Percentiles rank a stretch among this genome's conserved stretches.
Evolutionary conservation across 148 eudicot genomes (phyloP).

Genomic region (Gaultheria prostrata): DNA sequence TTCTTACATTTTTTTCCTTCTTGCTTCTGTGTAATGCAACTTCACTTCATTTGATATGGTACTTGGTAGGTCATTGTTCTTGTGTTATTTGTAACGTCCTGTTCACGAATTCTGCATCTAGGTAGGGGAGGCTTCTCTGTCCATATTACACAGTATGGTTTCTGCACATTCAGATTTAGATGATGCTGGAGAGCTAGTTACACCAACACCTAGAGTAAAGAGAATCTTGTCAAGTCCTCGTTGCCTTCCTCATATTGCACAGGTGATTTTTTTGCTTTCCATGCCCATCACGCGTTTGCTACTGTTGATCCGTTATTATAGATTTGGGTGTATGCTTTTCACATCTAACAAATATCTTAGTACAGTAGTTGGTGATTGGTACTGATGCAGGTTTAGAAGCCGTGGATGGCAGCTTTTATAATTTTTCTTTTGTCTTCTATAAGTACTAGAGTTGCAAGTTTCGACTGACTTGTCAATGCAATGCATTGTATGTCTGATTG

Average conservation of each 20-base stretch:
- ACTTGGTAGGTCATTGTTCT: background rate
- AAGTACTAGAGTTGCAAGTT: background rate
- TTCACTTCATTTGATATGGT: background rate
- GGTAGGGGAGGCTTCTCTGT: conserved; percentile 91
- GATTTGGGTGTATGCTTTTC: conserved; percentile 6
- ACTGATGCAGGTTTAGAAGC: background rate
- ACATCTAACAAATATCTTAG: background rate
- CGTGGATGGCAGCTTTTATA: background rate
- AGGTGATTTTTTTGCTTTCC: conserved; percentile 42
- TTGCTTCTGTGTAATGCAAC: background rate
- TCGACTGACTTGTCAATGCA: background rate
- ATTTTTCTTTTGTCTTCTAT: background rate
- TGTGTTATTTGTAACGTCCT: background rate
- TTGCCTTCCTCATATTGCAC: conserved; percentile 95
- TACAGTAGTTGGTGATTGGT: conserved; percentile 12
- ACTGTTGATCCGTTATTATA: background rate
- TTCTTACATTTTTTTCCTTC: background rate
- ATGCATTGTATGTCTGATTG: background rate
- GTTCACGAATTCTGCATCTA: conserved; percentile 20
- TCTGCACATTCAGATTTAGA: conserved; percentile 95
- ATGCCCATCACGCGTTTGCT: background rate
- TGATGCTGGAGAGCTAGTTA: conserved; percentile 99
- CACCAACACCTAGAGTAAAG: conserved; percentile 97
- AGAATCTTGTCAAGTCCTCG: conserved; percentile 94
- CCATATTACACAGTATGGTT: conserved; percentile 94